Conservation (phyloP, 2,329 filamentous ascomycete genomes). For the Colletotrichum neosansevieriae region DNA sequence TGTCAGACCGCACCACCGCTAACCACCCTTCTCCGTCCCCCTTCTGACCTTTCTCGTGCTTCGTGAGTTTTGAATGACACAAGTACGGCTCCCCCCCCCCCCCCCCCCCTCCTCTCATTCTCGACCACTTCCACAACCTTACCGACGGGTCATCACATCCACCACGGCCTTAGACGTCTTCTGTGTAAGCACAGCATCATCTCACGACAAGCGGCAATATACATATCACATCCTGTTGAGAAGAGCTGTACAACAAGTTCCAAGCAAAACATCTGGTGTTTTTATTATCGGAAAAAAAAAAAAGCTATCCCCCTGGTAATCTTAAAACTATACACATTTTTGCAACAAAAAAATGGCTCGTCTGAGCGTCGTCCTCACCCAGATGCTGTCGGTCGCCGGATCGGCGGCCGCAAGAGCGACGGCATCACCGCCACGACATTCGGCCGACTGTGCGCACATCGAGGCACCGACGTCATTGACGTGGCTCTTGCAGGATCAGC, state of each 20-base stretch:
- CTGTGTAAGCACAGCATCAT: too few species aligned
- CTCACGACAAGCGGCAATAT: neutral
- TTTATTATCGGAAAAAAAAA: neutral
- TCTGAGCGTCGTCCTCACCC: slow-evolving; percentile 33
- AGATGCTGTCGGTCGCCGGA: slow-evolving; percentile 25
- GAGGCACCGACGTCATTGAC: slow-evolving; percentile 32
- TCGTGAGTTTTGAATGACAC: neutral
- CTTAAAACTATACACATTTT: slow-evolving; percentile 21
- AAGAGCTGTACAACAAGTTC: neutral
- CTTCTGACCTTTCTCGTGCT: neutral
- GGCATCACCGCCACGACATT: neutral
- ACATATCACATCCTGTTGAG: neutral
- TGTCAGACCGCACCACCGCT: slow-evolving; percentile 9
- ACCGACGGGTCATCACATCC: too few species aligned
- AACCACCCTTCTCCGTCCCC: too few species aligned
- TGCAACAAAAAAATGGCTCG: slow-evolving; percentile 32
- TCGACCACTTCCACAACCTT: too few species aligned
- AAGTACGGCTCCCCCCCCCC: too few species aligned
- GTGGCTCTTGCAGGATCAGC: slow-evolving; percentile 37
- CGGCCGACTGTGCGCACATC: slow-evolving; percentile 29
- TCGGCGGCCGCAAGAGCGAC: slow-evolving; percentile 9
- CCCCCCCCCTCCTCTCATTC: too few species aligned
- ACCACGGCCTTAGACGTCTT: too few species aligned
- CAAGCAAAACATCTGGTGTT: slow-evolving; percentile 2
- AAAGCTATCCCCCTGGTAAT: neutral